Base-by-base conservation (phyloP, 805 yeast genomes). In the Wickerhamomyces queroliae region DNA sequence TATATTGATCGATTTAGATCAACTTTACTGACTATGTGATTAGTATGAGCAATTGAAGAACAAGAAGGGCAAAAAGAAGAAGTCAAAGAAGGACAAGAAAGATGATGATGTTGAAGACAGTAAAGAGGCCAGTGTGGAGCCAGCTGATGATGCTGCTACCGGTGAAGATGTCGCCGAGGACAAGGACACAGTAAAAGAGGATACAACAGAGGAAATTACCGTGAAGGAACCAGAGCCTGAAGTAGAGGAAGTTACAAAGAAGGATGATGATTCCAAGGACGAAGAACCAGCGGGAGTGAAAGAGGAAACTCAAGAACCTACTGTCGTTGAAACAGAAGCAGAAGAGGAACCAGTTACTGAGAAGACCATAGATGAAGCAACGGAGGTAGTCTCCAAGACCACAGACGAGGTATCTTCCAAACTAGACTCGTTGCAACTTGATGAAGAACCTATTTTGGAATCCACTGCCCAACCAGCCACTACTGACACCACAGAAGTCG, bases 1-100 rank as follows among this genome's bases (percentile, higher is more conserved):
- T 35, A 17, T 7, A 4, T 10, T 8, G 21, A 18, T 16, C 15
- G 24, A 16, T 19, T 24, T 13, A 9, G 15, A 11, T 33, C 18
- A 19, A 8, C 15, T 22, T 31, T 25, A 15, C 33, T 9, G 31
- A 22, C 15, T 15, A 8, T 23, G 8, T 33, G 19, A 16, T 5
- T 46, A 68, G 69, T 76, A 69, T 48, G 89, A 83, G 43, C 86
- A 81, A 51, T 62, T 83, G 67, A 83, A 78, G 66, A 76, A 76
- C 61, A 69, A 69, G 59, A 74, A 70, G 56, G 72, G 68, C 54
- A 67, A 69, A 58, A 67, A 66, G 61, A 58, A 60, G 43, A 59
- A 53, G 40, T 62, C 65, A 58, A 66, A 64, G 52, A 61, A 45
- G 20, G 46, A 30, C 7, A 50, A 50, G 16, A 48, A 38, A 4